Percentiles rank a stretch among this genome's conserved stretches.
Conservation (phyloP, 495 filamentous ascomycete species). For the Podospora australis region DNA sequence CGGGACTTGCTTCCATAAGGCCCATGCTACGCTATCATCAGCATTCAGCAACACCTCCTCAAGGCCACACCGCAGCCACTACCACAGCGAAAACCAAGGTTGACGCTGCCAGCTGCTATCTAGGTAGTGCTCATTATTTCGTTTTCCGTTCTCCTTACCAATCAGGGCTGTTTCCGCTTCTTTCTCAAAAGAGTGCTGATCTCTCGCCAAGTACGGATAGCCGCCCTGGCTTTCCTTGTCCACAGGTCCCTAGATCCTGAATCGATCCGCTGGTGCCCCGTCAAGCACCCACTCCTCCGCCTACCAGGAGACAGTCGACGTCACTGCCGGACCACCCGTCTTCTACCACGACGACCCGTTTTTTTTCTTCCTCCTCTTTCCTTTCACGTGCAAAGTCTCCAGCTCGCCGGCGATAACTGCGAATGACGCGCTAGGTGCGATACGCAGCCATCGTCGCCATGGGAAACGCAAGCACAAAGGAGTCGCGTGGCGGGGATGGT, state of each 20-base stretch:
- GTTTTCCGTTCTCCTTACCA: no score
- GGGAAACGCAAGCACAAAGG: slow-evolving; percentile 29
- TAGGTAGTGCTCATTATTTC: no score
- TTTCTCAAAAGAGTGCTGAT: no score
- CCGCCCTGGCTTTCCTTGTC: not conserved
- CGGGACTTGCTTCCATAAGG: no score
- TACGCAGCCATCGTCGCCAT: slow-evolving; percentile 13
- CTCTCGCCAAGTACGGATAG: not conserved
- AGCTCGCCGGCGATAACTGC: not conserved
- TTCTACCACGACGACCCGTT: no score
- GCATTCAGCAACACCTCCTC: no score
- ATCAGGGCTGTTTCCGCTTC: not conserved
- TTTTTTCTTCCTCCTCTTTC: not conserved
- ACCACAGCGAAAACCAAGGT: no score
- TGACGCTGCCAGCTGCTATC: no score
- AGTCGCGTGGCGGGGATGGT: slow-evolving; percentile 24
- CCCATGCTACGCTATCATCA: no score
- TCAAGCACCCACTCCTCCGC: not conserved
- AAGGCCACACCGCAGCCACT: no score
- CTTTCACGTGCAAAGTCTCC: not conserved
- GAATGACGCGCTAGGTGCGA: slow-evolving; percentile 9
- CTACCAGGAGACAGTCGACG: not conserved
- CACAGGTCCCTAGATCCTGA: not conserved
- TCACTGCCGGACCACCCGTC: not conserved
- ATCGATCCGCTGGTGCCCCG: not conserved